Conservation (phyloP, 768 basidiomycete genomes). For the Collybia sp. region DNA sequence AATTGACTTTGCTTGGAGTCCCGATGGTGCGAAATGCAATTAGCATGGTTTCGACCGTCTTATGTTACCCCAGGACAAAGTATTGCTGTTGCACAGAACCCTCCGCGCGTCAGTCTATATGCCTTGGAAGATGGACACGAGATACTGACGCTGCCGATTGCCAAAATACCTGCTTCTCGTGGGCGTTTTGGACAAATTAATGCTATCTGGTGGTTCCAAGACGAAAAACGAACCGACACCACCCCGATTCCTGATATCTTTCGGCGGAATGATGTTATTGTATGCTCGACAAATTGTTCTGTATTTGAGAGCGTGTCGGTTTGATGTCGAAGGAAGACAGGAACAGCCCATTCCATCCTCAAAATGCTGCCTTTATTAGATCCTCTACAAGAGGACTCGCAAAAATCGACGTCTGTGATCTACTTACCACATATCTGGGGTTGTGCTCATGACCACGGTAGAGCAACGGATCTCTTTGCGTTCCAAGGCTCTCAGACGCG, state of each 20-base stretch:
- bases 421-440: constrained; percentile 3
- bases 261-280: constrained; percentile 59
- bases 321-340: constrained; percentile 46
- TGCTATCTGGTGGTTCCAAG: constrained; percentile 73
- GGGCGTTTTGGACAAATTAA: constrained; percentile 25
- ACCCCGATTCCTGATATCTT: constrained; percentile 71
- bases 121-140: constrained; percentile 74
- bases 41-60: constrained; percentile 5
- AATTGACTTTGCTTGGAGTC: constrained; percentile 72
- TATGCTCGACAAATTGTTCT: constrained; percentile 24
- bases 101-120: constrained; percentile 63
- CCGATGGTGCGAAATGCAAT: constrained; percentile 50
- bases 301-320: no score
- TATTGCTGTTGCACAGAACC: constrained; percentile 68
- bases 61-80: constrained; percentile 45
- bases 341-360: constrained; percentile 70
- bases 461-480: constrained; percentile 76
- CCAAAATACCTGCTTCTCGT: constrained; percentile 11
- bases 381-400: constrained; percentile 59
- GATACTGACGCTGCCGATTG: constrained; percentile 41
- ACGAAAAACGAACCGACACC: constrained; percentile 32
- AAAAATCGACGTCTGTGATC: constrained; percentile 56
- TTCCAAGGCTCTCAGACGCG: constrained; percentile 68
- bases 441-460: constrained; percentile 23
- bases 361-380: constrained; percentile 70